These are phyloP conservation scores for Coffea humblotiana DNA, from an alignment of 305 asterid genomes.

Conservation along the genomic window DNA sequence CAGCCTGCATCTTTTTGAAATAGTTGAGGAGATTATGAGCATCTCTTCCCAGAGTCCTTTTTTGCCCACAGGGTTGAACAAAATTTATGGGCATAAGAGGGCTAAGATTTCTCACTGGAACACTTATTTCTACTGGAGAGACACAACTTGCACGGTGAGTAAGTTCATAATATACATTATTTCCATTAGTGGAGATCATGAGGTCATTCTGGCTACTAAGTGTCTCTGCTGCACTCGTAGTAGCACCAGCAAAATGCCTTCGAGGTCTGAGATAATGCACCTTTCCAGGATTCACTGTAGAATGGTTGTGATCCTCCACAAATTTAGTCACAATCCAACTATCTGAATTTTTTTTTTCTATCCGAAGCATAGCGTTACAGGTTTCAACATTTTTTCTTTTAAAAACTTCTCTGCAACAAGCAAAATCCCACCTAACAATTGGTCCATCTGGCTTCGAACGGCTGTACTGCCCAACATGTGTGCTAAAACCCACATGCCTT, in stretches of 20 bases:
- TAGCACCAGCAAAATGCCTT: constrained; percentile 63
- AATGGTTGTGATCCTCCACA: constrained; percentile 78
- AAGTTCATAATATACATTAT: constrained; percentile 43
- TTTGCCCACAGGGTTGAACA: constrained; percentile 54
- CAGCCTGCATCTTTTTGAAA: constrained; percentile 80
- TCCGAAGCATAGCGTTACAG: constrained; percentile 66
- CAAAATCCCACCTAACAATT: constrained; percentile 56
- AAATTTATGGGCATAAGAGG: constrained; percentile 51
- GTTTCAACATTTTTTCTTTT: constrained; percentile 57
- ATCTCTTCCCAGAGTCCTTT: constrained; percentile 70
- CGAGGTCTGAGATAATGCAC: constrained; percentile 63
- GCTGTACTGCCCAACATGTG: constrained; percentile 57
- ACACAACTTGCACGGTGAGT: constrained; percentile 35
- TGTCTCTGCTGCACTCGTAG: constrained; percentile 42
- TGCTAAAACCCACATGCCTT: constrained; percentile 60
- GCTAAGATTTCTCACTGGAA: constrained; percentile 31
- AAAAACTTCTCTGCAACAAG: constrained; percentile 63
- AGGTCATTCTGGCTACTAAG: constrained; percentile 43
- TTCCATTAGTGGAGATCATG: constrained; percentile 49
- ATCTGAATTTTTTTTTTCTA: constrained; percentile 51
- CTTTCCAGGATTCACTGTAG: constrained; percentile 49
- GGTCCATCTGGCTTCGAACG: constrained; percentile 66
- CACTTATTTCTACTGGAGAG: constrained; percentile 39
- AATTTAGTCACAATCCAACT: constrained; percentile 72
- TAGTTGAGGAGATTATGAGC: constrained; percentile 74